phyloP scores from a whole-genome alignment of 2,329 filamentous ascomycete genomes.

The Cladophialophora carrionii region DNA sequence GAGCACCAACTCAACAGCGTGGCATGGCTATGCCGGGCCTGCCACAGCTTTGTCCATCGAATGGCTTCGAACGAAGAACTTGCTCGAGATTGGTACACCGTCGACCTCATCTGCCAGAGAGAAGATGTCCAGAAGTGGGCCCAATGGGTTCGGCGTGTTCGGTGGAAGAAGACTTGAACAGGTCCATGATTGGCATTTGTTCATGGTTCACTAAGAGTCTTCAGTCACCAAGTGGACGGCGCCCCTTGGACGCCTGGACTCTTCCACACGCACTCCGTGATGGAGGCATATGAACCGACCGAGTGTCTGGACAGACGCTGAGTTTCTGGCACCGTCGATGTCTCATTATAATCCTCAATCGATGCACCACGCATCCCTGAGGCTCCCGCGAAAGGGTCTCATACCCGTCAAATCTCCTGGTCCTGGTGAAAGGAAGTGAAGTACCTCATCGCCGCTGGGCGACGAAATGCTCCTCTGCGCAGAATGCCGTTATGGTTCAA shows the following conservation, averaged over 20 bases:
- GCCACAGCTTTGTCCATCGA: constrained; percentile 79
- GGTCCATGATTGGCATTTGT: neutral
- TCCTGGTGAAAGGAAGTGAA: neutral
- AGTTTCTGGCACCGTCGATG: neutral
- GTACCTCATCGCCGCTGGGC: neutral
- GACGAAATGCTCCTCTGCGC: constrained; percentile 5
- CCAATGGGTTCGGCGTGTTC: constrained; percentile 70
- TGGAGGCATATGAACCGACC: neutral
- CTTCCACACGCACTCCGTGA: neutral
- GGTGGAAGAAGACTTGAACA: constrained; percentile 69
- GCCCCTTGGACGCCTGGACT: neutral
- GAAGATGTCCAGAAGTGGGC: constrained; percentile 74
- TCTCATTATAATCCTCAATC: neutral
- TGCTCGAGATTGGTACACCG: constrained; percentile 71
- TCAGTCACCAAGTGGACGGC: neutral
- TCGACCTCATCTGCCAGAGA: constrained; percentile 70
- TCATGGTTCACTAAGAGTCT: neutral
- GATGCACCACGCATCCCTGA: neutral
- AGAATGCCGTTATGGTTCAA: constrained; percentile 1
- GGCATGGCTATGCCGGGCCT: constrained; percentile 83
- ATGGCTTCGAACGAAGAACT: constrained; percentile 77
- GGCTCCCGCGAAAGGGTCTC: neutral
- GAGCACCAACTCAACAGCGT: constrained; percentile 76
- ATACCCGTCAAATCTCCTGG: neutral
- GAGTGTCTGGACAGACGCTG: neutral